Evolutionary conservation across 2,329 filamentous ascomycete genomes (phyloP), one percentile per base, ranked within the genome.

Genomic region (Neocucurbitaria cava): DNA sequence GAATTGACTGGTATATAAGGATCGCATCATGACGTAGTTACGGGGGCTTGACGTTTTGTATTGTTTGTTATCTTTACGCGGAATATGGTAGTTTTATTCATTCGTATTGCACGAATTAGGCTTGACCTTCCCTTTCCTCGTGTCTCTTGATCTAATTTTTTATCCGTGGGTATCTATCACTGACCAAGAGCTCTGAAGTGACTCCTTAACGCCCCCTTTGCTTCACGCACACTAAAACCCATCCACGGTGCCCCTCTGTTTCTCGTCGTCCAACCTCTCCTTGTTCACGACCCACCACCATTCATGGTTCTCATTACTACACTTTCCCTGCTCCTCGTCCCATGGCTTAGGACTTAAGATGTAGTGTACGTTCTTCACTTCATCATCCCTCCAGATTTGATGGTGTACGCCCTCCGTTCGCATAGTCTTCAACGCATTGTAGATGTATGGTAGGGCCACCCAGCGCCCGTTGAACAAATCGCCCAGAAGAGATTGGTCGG

Each of bases 351-450:
- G 84, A 46, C 78, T 82, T 50, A 88, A 66, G 36, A 88, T 83
- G 63, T 85, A 87, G 69, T 88, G 85, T 10, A 87, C 76, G 61
- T 87, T 87, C 76, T 87, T 87, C 18, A 87, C 83, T 61, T 80
- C 69, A 17, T 83, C 80, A 58, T 88, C 85, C 54, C 79, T 75
- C 85, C 85, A 88, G 51, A 88, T 87, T 24, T 78, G 74, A 59
- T 82, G 77, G 64, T 87, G 85, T 50, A 86, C 82, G 9, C 80
- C 81, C 59, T 82, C 72, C 76, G 78, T 81, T 49, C 84, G 72
- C 69, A 87, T 54, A n/a, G 84, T 85, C 76, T 85, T 86, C 45
- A 87, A 72, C 38, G 84, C 85, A 65, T 87, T 87, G 73, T 87
- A 87, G 7, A 81, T 79, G 62, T 87, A 87, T 15, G 85, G 84